Conservation (phyloP, 306 rosid genomes). For the Gastrolobium villosum region DNA sequence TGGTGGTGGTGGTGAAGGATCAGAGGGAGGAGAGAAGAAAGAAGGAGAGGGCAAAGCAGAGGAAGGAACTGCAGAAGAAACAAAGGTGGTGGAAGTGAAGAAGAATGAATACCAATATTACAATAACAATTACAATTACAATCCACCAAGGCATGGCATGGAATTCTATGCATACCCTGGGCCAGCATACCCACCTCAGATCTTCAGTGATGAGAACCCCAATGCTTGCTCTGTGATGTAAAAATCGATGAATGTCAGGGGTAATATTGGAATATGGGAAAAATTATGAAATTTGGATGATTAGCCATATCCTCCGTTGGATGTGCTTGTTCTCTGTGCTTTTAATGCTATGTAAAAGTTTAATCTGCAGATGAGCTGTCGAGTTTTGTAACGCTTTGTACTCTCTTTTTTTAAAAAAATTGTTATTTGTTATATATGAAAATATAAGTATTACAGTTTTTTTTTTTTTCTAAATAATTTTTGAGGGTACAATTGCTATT, state of each 20-base stretch:
- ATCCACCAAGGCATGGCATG: conserved; percentile 61
- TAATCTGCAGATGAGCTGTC: conserved; percentile 61
- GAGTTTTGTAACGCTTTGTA: conserved; percentile 66
- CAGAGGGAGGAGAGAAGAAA: conserved; percentile 39
- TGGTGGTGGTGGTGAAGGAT: conserved; percentile 13
- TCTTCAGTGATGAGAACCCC: conserved; percentile 90
- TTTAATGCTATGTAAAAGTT: conserved; percentile 46
- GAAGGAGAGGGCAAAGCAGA: conserved; percentile 38
- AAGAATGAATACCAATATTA: conserved; percentile 52
- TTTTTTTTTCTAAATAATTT: background rate
- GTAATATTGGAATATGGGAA: conserved; percentile 28
- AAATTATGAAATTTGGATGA: conserved; percentile 40
- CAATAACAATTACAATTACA: background rate
- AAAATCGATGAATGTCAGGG: conserved; percentile 26
- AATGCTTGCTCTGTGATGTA: conserved; percentile 77
- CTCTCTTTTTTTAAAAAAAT: conserved; percentile 7
- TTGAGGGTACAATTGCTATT: no score
- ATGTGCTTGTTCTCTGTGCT: conserved; percentile 52
- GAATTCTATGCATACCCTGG: conserved; percentile 64
- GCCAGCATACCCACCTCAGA: conserved; percentile 67
- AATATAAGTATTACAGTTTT: conserved; percentile 34
- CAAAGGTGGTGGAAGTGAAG: conserved; percentile 62
- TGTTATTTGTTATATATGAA: conserved; percentile 39
- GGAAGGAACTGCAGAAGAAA: conserved; percentile 51
- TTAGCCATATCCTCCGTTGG: conserved; percentile 47